A percentile compares a stretch with the other conserved stretches of the same genome.
Evolutionary conservation across 73 alveolate species (phyloP).

Genomic region (Paramecium pentaurelia): DNA sequence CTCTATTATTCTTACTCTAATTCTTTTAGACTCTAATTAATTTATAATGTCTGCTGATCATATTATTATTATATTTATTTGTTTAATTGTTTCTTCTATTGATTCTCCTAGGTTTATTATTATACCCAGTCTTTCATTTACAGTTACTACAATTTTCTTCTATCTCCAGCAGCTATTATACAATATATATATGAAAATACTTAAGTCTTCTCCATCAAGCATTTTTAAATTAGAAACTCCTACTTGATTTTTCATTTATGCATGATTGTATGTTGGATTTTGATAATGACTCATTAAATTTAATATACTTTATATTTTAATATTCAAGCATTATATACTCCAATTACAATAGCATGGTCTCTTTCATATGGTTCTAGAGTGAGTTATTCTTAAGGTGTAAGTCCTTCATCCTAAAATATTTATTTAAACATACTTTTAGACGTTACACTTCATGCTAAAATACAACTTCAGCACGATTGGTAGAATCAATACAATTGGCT

Average conservation of each 20-base stretch:
- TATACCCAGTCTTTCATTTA: conserved; percentile 69
- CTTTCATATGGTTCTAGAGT: conserved; percentile 99
- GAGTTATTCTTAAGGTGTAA: conserved; percentile 91
- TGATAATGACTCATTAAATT: conserved; percentile 27
- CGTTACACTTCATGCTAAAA: conserved; percentile 88
- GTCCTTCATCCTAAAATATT: conserved; percentile 80
- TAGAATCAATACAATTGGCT: conserved; percentile 99
- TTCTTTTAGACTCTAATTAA: conserved; percentile 54
- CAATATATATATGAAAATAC: neutral
- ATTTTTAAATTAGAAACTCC: conserved; percentile 42
- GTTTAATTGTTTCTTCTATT: conserved; percentile 42
- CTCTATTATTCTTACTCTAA: conserved; percentile 63
- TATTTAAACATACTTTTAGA: conserved; percentile 49
- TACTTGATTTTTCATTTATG: neutral
- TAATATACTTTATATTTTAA: conserved; percentile 6
- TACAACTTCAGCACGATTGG: conserved; percentile 98
- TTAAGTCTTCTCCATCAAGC: conserved; percentile 43
- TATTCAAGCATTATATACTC: conserved; percentile 87
- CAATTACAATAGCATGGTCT: conserved; percentile 98
- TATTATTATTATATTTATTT: conserved; percentile 39
- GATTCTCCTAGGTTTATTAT: conserved; percentile 68
- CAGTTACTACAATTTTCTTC: conserved; percentile 52
- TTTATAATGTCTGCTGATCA: conserved; percentile 66
- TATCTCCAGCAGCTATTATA: conserved; percentile 46
- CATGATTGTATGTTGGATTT: conserved; percentile 47